Conservation (phyloP, 2,329 filamentous ascomycete genomes). For the Teratosphaeria viscida region DNA sequence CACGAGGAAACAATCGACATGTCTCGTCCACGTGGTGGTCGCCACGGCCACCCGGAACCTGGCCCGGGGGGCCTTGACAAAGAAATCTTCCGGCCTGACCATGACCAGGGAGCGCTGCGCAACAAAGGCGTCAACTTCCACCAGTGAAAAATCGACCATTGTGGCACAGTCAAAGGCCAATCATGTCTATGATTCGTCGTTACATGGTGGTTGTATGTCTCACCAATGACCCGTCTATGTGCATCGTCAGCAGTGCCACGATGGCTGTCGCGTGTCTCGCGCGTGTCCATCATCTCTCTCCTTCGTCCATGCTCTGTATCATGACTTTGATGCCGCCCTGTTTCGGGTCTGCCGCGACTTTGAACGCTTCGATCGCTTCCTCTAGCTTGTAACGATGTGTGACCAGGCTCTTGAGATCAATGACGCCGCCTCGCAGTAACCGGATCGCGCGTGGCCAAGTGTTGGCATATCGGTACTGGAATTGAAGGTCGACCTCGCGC, state of each 20-base stretch:
- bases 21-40: not conserved
- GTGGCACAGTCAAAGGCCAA: not conserved
- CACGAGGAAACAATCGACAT: not conserved
- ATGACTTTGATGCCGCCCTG: slow-evolving; percentile 96
- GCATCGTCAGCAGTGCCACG: not conserved
- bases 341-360: slow-evolving; percentile 76
- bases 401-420: slow-evolving; percentile 71
- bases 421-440: slow-evolving; percentile 70
- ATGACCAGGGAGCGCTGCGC: not conserved
- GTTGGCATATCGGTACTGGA: slow-evolving; percentile 94
- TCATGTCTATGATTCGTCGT: not conserved
- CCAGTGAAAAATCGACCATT: not conserved
- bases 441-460: slow-evolving; percentile 92
- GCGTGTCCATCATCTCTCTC: slow-evolving; percentile 14
- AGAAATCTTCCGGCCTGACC: not conserved
- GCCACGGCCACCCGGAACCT: not conserved
- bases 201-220: not conserved
- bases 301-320: slow-evolving; percentile 58
- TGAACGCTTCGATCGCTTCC: slow-evolving; percentile 80
- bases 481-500: slow-evolving; percentile 85
- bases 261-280: not conserved
- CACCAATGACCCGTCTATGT: not conserved
- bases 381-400: slow-evolving; percentile 81
- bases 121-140: not conserved
- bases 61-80: not conserved